phyloP scores from a whole-genome alignment of 805 yeast genomes.

The Hanseniaspora singularis region DNA sequence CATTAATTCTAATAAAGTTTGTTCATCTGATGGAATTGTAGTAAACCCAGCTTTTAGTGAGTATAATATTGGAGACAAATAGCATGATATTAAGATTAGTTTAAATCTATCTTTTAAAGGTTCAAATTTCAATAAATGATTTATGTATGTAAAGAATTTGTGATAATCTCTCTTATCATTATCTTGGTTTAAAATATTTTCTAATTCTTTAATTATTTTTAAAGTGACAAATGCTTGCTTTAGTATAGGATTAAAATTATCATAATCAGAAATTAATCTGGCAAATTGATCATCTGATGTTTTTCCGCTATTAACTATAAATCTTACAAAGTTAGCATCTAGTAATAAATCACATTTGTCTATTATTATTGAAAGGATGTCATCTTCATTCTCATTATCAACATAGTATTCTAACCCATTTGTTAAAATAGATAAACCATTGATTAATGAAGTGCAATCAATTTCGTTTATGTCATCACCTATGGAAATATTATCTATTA shows the following conservation, averaged over 20 bases:
- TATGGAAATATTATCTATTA: constrained; percentile 2
- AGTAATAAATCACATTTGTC: constrained; percentile 6
- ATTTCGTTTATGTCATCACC: neutral
- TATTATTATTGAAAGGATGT: neutral
- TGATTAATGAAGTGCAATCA: constrained; percentile 1
- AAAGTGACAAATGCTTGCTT: constrained; percentile 11
- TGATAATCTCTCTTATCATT: neutral
- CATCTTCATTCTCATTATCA: constrained; percentile 1
- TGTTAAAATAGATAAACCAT: constrained; percentile 9
- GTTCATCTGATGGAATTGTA: neutral
- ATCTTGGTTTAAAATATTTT: neutral
- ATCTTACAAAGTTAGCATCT: constrained; percentile 6
- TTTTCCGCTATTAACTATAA: neutral
- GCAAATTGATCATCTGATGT: constrained; percentile 1
- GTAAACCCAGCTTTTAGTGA: neutral
- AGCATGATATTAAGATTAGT: neutral
- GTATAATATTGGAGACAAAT: constrained; percentile 4
- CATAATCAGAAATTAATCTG: constrained; percentile 1
- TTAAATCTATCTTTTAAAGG: constrained; percentile 6
- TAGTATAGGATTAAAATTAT: constrained; percentile 8
- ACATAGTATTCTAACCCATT: constrained; percentile 6
- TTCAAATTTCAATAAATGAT: neutral
- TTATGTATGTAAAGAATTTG: constrained; percentile 3
- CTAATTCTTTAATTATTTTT: constrained; percentile 6
- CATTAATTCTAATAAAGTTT: neutral